Evolutionary conservation across 2,329 filamentous ascomycete genomes (phyloP), one percentile per base, ranked within the genome.

Genomic region (Drechslerella coelobrocha): DNA sequence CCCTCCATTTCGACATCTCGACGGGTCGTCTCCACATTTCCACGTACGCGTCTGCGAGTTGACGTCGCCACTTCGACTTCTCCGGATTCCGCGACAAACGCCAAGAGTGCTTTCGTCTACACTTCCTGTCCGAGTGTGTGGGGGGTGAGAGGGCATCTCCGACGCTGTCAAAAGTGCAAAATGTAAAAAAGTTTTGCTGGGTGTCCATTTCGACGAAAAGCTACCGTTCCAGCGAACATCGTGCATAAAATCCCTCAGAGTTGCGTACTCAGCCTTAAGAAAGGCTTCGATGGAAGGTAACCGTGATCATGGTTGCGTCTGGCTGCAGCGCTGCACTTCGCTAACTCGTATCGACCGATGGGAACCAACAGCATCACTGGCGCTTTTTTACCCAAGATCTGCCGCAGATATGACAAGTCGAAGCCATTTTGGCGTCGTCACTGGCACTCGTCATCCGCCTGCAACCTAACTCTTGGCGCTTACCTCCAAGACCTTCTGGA

Each of bases 401-500:
- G 45, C 57, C 65, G 57, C 65, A 45, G 23, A 47, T 23, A 27
- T 21, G 39, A 50, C 45, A 52, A 10, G 31, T 51, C 43, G 47
- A 62, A 57, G 57, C 65, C 65, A 43, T 62, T 68, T 59, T 51
- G 57, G 65, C 57, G 23, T 69, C 65, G 65, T 69, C 65, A 69
- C 65, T 69, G 24, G 41, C 12, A 61, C 31, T 69, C 65, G 65
- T 69, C 65, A 69, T 69, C 65, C 19, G 45, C 57, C 57, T 69
- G 65, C 65, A 62, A 69, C 65, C 65, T 69, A 59, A 57, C 37
- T 6, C 65, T 69, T 69, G 65, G 65, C 65, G 53, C 52, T 69
- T 57, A 69, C 45, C 65, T 57, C 65, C 65, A 69, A 69, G 65
- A 54, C 2, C 57, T 69, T 69, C 65, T 69, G 56, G 65, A 69